phyloP scores from a whole-genome alignment of 768 basidiomycete genomes.

The Gymnopilus junonius region DNA sequence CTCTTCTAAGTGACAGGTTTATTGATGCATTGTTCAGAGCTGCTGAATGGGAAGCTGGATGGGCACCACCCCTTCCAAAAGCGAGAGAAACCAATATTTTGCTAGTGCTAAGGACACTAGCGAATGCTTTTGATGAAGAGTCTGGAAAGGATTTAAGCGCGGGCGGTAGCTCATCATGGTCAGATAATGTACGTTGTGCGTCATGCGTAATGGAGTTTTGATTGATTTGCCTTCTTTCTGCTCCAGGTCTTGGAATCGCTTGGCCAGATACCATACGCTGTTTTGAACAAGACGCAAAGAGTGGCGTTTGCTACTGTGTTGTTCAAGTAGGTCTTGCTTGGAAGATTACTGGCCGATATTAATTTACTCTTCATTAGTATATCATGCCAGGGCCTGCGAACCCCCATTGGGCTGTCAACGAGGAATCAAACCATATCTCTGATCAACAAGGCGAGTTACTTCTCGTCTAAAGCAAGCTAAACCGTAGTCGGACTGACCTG shows the following conservation, averaged over 20 bases:
- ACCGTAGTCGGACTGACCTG: not conserved
- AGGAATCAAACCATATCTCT: constrained; percentile 49
- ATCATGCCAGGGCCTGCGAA: constrained; percentile 60
- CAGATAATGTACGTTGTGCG: constrained; percentile 48
- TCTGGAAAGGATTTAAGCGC: constrained; percentile 18
- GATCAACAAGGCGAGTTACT: constrained; percentile 26
- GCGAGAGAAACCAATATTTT: constrained; percentile 84
- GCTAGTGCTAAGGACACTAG: constrained; percentile 76
- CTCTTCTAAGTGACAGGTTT: constrained; percentile 50
- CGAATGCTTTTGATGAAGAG: constrained; percentile 77
- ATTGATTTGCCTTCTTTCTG: constrained; percentile 7
- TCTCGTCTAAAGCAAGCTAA: not conserved
- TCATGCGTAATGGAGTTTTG: not conserved
- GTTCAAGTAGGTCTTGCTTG: constrained; percentile 73
- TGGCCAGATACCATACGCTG: constrained; percentile 50
- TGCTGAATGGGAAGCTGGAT: constrained; percentile 65
- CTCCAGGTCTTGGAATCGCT: constrained; percentile 62
- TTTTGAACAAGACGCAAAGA: constrained; percentile 70
- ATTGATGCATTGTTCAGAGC: constrained; percentile 68
- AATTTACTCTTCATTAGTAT: constrained; percentile 51
- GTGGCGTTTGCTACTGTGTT: constrained; percentile 80
- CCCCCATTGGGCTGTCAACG: constrained; percentile 41
- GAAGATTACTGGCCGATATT: not conserved
- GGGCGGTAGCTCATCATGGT: constrained; percentile 40
- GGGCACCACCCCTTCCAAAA: constrained; percentile 64